Evolutionary conservation across 1,284 basidiomycete species (phyloP).

Genomic region (Sporisorium scitamineum): DNA sequence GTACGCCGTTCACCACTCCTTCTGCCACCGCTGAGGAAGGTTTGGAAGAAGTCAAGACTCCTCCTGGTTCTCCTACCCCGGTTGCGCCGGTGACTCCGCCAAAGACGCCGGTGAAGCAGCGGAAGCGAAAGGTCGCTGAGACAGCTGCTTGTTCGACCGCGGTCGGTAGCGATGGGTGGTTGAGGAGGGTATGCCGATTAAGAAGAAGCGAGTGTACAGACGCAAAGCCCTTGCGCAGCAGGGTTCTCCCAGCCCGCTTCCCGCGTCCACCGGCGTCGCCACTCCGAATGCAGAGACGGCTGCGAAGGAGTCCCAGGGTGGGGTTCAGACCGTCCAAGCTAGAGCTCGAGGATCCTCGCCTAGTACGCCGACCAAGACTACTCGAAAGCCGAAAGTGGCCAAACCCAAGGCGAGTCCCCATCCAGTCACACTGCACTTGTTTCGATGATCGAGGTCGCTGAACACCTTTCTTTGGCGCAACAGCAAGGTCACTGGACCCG

Average conservation of each 20-base stretch:
- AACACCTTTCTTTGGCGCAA: background rate
- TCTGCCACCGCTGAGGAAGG: background rate
- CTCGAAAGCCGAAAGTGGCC: background rate
- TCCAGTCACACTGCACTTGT: no score
- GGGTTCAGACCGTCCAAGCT: background rate
- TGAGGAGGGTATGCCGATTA: background rate
- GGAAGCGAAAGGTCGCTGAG: slow-evolving; percentile 14
- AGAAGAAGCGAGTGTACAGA: slow-evolving; percentile 27
- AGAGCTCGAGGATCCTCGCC: background rate
- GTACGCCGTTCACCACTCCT: background rate
- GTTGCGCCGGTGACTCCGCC: background rate
- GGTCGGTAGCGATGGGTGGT: background rate
- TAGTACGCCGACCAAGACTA: background rate
- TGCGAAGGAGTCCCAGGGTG: no score
- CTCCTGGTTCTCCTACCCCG: slow-evolving; percentile 9
- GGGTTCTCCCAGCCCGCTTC: background rate
- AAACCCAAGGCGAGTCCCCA: background rate
- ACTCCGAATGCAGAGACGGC: background rate
- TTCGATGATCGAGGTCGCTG: background rate
- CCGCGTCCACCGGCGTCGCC: background rate
- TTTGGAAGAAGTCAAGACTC: background rate
- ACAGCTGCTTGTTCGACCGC: background rate
- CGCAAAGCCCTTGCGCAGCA: background rate
- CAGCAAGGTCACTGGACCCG: slow-evolving; percentile 5
- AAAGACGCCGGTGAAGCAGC: background rate